A percentile compares a stretch with the other conserved stretches of the same genome.
Evolutionary conservation across 2,329 filamentous ascomycete genomes (phyloP).

Genomic region (Gyromitra esculenta): DNA sequence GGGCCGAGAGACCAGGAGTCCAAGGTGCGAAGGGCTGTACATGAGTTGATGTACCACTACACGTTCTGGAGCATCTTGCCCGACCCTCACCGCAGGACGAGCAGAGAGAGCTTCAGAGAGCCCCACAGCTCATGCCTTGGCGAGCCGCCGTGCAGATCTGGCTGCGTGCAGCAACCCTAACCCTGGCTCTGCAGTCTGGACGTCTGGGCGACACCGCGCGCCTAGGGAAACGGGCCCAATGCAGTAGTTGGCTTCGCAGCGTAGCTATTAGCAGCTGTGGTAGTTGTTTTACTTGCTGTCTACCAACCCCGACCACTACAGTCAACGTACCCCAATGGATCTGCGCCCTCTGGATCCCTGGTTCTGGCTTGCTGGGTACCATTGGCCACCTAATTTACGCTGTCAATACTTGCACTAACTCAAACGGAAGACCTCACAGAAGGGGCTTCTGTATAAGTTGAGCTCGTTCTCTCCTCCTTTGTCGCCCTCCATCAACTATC

Average conservation of each 20-base stretch:
- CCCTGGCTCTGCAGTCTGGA: neutral
- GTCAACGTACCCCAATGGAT: conserved; percentile 14
- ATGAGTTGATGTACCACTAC: neutral
- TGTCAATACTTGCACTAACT: conserved; percentile 1
- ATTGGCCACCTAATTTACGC: conserved; percentile 6
- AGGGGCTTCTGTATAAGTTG: conserved; percentile 43
- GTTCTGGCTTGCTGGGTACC: neutral
- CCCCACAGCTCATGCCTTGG: neutral
- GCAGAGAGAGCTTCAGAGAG: neutral
- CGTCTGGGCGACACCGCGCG: conserved; percentile 6
- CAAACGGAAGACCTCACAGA: neutral
- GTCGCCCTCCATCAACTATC: conserved; percentile 29
- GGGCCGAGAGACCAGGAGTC: neutral
- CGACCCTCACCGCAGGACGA: neutral
- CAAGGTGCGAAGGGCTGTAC: neutral
- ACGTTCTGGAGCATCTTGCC: neutral
- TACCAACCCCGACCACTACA: conserved; percentile 20
- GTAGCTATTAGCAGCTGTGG: neutral
- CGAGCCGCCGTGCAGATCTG: neutral
- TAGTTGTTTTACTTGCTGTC: neutral
- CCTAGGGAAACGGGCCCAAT: conserved; percentile 17
- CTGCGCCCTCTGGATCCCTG: neutral
- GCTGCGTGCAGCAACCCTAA: neutral
- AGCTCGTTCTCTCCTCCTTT: conserved; percentile 23
- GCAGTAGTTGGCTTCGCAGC: neutral